Evolutionary conservation across 768 basidiomycete species (phyloP).

Genomic region (Albatrellus ellisii): DNA sequence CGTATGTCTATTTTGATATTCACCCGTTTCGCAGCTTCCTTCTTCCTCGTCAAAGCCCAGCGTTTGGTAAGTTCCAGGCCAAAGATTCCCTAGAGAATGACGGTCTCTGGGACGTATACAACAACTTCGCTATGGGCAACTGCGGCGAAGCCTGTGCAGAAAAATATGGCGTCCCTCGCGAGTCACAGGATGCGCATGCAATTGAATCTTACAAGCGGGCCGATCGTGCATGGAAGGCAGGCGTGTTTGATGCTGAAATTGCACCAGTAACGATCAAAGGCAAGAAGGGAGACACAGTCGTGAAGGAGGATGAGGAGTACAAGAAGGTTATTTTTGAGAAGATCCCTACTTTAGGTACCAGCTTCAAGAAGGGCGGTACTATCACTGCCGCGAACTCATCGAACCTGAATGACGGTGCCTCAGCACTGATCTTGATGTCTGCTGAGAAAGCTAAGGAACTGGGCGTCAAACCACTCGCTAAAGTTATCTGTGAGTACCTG

Average conservation of each 20-base stretch:
- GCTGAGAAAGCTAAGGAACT: conserved; percentile 87
- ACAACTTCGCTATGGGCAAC: conserved; percentile 97
- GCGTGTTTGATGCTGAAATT: conserved; percentile 78
- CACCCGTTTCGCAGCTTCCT: conserved; percentile 46
- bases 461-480: conserved; percentile 86
- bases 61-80: conserved; percentile 81
- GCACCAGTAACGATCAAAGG: conserved; percentile 84
- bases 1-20: not conserved
- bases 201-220: conserved; percentile 94
- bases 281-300: conserved; percentile 84
- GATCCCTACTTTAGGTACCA: conserved; percentile 75
- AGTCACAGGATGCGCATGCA: conserved; percentile 82
- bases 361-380: conserved; percentile 79
- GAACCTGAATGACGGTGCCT: conserved; percentile 90
- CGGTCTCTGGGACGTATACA: conserved; percentile 95
- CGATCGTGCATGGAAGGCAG: conserved; percentile 79
- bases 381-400: conserved; percentile 98
- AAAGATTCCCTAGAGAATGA: conserved; percentile 84
- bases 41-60: conserved; percentile 65
- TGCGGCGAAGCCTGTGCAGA: conserved; percentile 82
- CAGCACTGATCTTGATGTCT: conserved; percentile 89
- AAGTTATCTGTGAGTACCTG: conserved; percentile 68
- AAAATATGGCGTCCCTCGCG: conserved; percentile 73
- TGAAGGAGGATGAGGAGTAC: conserved; percentile 96
- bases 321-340: conserved; percentile 95